A percentile compares a stretch with the other conserved stretches of the same genome.
phyloP scores from a whole-genome alignment of 1,139 yeast species.

The Wickerhamomyces sp. region DNA sequence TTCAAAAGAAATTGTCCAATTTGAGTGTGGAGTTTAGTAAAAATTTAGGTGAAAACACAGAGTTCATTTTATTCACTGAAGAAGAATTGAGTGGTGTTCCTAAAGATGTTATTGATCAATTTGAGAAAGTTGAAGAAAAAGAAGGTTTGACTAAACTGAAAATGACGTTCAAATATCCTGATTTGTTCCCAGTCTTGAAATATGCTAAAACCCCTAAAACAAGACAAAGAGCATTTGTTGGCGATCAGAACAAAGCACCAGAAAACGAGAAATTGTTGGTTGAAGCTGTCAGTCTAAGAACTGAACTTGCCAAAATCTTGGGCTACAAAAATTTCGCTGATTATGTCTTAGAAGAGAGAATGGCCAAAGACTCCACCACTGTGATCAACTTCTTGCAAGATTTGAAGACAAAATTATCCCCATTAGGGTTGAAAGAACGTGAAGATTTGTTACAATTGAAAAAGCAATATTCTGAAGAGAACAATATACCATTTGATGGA shows the following conservation, averaged over 20 bases:
- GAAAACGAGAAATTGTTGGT: slow-evolving; percentile 56
- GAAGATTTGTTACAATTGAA: slow-evolving; percentile 48
- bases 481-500: slow-evolving; percentile 35
- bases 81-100: slow-evolving; percentile 77
- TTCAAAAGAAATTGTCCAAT: slow-evolving; percentile 56
- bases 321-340: slow-evolving; percentile 69
- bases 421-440: slow-evolving; percentile 56
- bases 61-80: slow-evolving; percentile 49
- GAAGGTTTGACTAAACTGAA: slow-evolving; percentile 40
- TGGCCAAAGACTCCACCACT: slow-evolving; percentile 65
- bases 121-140: slow-evolving; percentile 40
- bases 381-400: slow-evolving; percentile 62
- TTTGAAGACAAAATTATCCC: slow-evolving; percentile 50
- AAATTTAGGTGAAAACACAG: slow-evolving; percentile 70
- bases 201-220: slow-evolving; percentile 61
- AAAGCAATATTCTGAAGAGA: slow-evolving; percentile 42
- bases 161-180: slow-evolving; percentile 81
- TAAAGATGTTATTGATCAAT: slow-evolving; percentile 52
- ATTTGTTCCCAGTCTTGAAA: slow-evolving; percentile 69
- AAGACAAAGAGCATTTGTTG: slow-evolving; percentile 59
- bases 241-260: slow-evolving; percentile 62
- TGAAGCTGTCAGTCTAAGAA: slow-evolving; percentile 58
- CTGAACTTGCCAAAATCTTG: slow-evolving; percentile 54
- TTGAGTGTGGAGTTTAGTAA: slow-evolving; percentile 55
- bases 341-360: slow-evolving; percentile 66